phyloP scores from a whole-genome alignment of 129 eudicot genomes.

The Lonicera japonica region DNA sequence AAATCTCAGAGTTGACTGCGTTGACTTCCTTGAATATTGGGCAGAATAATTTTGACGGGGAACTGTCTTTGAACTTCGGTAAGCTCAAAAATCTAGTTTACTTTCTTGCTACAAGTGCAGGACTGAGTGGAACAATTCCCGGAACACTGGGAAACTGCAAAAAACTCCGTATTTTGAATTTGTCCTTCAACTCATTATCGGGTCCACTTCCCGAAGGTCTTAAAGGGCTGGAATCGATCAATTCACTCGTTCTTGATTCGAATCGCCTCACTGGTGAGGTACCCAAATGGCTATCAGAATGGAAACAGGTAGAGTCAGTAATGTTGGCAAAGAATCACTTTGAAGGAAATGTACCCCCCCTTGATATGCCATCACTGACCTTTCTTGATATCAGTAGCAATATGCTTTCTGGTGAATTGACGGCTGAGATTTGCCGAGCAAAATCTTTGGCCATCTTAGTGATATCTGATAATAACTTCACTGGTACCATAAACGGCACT shows the following conservation, averaged over 20 bases:
- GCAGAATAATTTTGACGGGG: conserved; percentile 61
- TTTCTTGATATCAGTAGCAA: too few species aligned
- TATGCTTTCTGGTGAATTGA: conserved; percentile 67
- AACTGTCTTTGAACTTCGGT: conserved; percentile 56
- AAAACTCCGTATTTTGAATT: conserved; percentile 47
- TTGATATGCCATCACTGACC: conserved; percentile 46
- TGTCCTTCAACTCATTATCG: conserved; percentile 60
- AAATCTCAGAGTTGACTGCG: conserved; percentile 42
- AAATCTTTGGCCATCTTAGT: conserved; percentile 25
- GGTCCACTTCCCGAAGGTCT: conserved; percentile 67
- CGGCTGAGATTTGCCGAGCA: conserved; percentile 45
- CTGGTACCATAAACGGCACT: conserved; percentile 48
- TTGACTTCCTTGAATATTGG: conserved; percentile 59
- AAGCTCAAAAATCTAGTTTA: conserved; percentile 50
- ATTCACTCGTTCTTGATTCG: conserved; percentile 49
- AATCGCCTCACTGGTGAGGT: conserved; percentile 57
- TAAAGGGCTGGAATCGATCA: conserved; percentile 47
- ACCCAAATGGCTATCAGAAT: conserved; percentile 74
- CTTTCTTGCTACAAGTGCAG: conserved; percentile 54
- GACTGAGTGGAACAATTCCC: conserved; percentile 67
- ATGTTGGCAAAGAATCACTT: conserved; percentile 48
- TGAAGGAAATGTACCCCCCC: conserved; percentile 53
- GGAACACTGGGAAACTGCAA: conserved; percentile 65
- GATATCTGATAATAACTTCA: conserved; percentile 59
- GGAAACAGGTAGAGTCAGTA: conserved; percentile 50